These are phyloP conservation scores for Podila epicladia DNA, from an alignment of 192 early-diverging fungal species.

Conservation along the genomic window DNA sequence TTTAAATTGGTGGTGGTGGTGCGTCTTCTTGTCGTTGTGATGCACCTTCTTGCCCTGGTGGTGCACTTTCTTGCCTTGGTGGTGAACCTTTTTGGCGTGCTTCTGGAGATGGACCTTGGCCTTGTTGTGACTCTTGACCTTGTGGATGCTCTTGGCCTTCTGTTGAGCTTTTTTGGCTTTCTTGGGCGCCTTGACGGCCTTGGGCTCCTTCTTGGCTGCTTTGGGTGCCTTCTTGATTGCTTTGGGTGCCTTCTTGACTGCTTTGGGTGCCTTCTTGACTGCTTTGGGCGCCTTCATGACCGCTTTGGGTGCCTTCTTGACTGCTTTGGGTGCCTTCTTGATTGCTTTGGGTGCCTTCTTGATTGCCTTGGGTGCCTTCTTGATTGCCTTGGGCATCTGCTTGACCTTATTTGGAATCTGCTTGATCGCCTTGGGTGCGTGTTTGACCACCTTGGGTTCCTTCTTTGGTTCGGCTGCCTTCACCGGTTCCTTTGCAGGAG, in stretches of 20 bases:
- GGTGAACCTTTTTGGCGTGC: constrained; percentile 3
- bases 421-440: not conserved
- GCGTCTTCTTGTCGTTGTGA: not conserved
- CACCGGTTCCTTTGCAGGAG: not conserved
- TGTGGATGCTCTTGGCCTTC: not conserved
- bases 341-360: not conserved
- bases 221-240: not conserved
- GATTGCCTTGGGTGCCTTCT: not conserved
- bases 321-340: not conserved
- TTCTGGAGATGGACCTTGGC: not conserved
- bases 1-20: constrained; percentile 7
- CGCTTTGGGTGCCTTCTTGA: not conserved
- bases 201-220: not conserved
- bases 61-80: not conserved
- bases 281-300: not conserved
- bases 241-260: not conserved
- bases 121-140: not conserved
- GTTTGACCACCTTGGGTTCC: not conserved
- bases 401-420: not conserved
- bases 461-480: not conserved
- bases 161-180: not conserved
- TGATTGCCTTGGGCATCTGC: not conserved
- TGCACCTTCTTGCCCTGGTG: not conserved
- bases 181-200: not conserved
- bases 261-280: not conserved